Evolutionary conservation across 192 early-diverging fungal species (phyloP).

Genomic region (Polychytrium aggregatum): DNA sequence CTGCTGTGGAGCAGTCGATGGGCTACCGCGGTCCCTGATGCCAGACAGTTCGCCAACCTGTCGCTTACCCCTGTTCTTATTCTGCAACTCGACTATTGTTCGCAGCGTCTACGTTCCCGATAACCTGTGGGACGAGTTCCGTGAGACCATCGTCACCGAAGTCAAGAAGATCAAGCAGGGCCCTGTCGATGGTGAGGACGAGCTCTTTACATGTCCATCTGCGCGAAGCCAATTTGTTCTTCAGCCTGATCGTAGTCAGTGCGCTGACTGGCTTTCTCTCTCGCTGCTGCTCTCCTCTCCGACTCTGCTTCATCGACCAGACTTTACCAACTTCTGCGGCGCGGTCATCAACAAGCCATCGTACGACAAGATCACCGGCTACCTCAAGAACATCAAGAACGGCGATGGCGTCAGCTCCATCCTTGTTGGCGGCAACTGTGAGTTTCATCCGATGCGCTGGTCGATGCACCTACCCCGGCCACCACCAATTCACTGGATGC

Average conservation of each 20-base stretch:
- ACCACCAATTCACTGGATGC: too few relatives aligned
- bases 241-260: too few relatives aligned
- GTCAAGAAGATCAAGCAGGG: conserved; percentile 74
- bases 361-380: conserved; percentile 86
- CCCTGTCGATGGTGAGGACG: conserved; percentile 54
- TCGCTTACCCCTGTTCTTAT: too few relatives aligned
- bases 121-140: conserved; percentile 67
- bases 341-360: conserved; percentile 90
- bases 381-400: conserved; percentile 72
- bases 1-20: too few relatives aligned
- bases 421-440: conserved; percentile 81
- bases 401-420: conserved; percentile 49
- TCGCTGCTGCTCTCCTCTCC: conserved; percentile 2
- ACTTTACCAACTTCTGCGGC: conserved; percentile 74
- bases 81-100: too few relatives aligned
- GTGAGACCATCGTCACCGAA: conserved; percentile 47
- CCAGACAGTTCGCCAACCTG: too few relatives aligned
- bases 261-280: too few relatives aligned
- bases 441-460: conserved; percentile 11
- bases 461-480: too few relatives aligned
- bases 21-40: too few relatives aligned
- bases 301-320: conserved; percentile 13
- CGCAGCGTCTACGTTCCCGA: conserved; percentile 74
- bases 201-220: too few relatives aligned
- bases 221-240: too few relatives aligned